Evolutionary conservation across 2,329 filamentous ascomycete genomes (phyloP).

Genomic region (Botrytis fabae): DNA sequence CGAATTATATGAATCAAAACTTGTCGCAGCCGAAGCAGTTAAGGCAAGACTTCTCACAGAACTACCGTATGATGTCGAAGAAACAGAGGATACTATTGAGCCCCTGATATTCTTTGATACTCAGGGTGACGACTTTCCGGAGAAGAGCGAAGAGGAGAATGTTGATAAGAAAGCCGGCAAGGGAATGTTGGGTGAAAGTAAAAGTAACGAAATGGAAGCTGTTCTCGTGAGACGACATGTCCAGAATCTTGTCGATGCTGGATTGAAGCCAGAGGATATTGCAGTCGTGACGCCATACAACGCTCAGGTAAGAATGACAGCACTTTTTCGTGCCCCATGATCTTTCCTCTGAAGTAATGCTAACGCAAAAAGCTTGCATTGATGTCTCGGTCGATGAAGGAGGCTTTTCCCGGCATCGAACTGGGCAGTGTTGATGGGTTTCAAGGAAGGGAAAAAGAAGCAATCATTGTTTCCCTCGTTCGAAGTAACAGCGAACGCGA

Average conservation of each 20-base stretch:
- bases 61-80: conserved; percentile 72
- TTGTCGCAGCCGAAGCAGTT: conserved; percentile 79
- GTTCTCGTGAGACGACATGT: conserved; percentile 79
- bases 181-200: conserved; percentile 67
- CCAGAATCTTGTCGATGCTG: conserved; percentile 70
- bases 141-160: conserved; percentile 75
- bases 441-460: conserved; percentile 96
- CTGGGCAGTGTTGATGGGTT: conserved; percentile 97
- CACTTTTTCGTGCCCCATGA: background rate
- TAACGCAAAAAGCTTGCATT: conserved; percentile 62
- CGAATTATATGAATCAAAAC: conserved; percentile 78
- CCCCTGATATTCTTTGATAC: conserved; percentile 94
- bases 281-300: conserved; percentile 97
- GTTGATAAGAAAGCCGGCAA: conserved; percentile 49
- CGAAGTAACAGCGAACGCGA: conserved; percentile 84
- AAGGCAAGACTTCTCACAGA: conserved; percentile 73
- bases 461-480: conserved; percentile 89
- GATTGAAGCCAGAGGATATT: conserved; percentile 79
- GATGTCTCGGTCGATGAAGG: conserved; percentile 74
- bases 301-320: conserved; percentile 64
- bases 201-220: conserved; percentile 91
- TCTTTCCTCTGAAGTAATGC: background rate
- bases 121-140: conserved; percentile 88
- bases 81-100: conserved; percentile 83
- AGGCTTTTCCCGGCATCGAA: conserved; percentile 80